These are phyloP conservation scores for Herpomyces periplanetae DNA, from an alignment of 2,329 filamentous ascomycete genomes.

Conservation along the genomic window DNA sequence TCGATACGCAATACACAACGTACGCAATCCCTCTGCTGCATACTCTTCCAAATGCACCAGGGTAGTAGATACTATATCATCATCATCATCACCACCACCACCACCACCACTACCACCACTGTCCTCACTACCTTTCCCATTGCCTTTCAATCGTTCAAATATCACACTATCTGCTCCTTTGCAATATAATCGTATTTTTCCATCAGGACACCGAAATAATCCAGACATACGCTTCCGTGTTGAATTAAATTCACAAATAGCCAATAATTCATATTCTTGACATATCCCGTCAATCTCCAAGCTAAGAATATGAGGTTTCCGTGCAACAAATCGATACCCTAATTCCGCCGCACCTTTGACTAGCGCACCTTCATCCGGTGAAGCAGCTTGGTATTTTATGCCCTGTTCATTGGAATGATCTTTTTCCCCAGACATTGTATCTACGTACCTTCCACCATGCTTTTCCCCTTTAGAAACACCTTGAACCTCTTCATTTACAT, in stretches of 20 bases:
- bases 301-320: slow-evolving; percentile 56
- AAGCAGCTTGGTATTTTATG: slow-evolving; percentile 93
- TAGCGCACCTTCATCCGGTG: slow-evolving; percentile 80
- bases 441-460: too few species aligned
- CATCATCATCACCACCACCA: slow-evolving; percentile 28
- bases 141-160: slow-evolving; percentile 52
- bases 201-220: slow-evolving; percentile 81
- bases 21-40: slow-evolving; percentile 72
- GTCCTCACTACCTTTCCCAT: too few species aligned
- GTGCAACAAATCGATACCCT: slow-evolving; percentile 59
- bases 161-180: slow-evolving; percentile 97
- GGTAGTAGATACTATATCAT: slow-evolving; percentile 57
- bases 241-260: slow-evolving; percentile 97
- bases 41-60: slow-evolving; percentile 91
- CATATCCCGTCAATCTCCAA: slow-evolving; percentile 33
- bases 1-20: slow-evolving; percentile 70
- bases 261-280: slow-evolving; percentile 53
- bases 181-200: slow-evolving; percentile 66
- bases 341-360: slow-evolving; percentile 56
- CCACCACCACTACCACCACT: too few species aligned
- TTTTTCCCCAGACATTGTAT: too few species aligned
- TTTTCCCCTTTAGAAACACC: slow-evolving; percentile 42
- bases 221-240: slow-evolving; percentile 90
- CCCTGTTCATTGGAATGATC: too few species aligned
- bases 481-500: too few species aligned